Conservation (phyloP, 2,329 filamentous ascomycete genomes). For the Stenocarpella maydis region DNA sequence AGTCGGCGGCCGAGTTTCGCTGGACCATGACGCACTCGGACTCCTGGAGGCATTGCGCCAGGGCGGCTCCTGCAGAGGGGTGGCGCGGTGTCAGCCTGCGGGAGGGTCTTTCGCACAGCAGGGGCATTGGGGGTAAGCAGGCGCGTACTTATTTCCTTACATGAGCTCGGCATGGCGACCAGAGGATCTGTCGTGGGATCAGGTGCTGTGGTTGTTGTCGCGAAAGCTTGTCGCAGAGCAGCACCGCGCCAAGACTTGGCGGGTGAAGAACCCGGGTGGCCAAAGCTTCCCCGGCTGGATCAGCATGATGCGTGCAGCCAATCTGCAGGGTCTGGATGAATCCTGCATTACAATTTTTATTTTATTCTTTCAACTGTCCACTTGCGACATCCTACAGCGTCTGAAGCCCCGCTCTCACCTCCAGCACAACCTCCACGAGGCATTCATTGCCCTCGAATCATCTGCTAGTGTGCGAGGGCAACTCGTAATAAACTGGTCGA, state of each 20-base stretch:
- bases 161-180: constrained; percentile 86
- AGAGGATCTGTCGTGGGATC: background rate
- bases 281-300: background rate
- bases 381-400: background rate
- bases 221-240: background rate
- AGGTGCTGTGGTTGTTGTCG: constrained; percentile 10
- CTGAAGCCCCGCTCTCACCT: background rate
- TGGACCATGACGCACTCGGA: constrained; percentile 96
- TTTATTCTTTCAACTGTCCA: background rate
- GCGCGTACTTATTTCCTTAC: constrained; percentile 90
- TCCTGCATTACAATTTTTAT: constrained; percentile 1
- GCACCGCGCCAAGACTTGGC: background rate
- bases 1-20: constrained; percentile 86
- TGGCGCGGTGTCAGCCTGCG: constrained; percentile 24
- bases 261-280: constrained; percentile 3
- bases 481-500: constrained; percentile 1
- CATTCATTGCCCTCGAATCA: background rate
- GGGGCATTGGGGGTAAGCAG: constrained; percentile 19
- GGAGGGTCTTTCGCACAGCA: constrained; percentile 16
- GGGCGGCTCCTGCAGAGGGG: constrained; percentile 74
- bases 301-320: constrained; percentile 12
- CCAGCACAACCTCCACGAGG: background rate
- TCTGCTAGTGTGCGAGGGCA: background rate
- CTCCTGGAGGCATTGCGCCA: constrained; percentile 94
- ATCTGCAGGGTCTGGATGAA: background rate